Base-by-base conservation (phyloP, 176 grass and related monocot genomes). In the Cocos nucifera region DNA sequence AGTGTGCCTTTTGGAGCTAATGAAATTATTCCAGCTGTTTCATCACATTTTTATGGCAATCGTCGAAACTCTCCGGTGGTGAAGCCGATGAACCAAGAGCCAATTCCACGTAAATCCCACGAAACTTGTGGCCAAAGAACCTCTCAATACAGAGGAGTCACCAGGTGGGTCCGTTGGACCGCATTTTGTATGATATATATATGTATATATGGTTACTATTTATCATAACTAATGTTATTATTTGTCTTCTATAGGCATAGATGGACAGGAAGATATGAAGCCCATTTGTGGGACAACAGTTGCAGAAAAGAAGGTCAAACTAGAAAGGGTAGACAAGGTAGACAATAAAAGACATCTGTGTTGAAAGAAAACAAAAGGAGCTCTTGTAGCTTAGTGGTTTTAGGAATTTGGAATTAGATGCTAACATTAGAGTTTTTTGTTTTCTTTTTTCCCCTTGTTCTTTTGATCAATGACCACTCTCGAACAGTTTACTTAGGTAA, bases 291-390 rank as follows among this genome's bases (percentile, higher is more conserved):
- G 90, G 90, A 95, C 59, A 95, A 95, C 78, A 95, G 76, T 35
- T 83, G 90, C 70, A 83, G 86, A 71, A 95, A 84, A 67, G 90
- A 95, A 79, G 90, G 90, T 7, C 90, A 95, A 53, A 95, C 86
- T 20, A 95, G 90, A 70, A 95, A 95, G 76, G 90, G 90, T 18
- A 81, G 86, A 56, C 90, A 95, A 95, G 90, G 90, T 95, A 57
- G 76, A 44, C 35, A 44, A 14, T 76, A 66, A 19, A 54, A 67
- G 35, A 5, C 50, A 28, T n/a, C 22, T 19, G 35, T 10, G 35
- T 44, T 14, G 35, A 12, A 44, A 44, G 1, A 10, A 44, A 44
- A 12, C 2, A 44, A 44, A 44, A 35, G 2, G 2, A 2, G 23
- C 10, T 44, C 9, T 12, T 12, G 10, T 12, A 44, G 8, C 14